A percentile compares a stretch with the other conserved stretches of the same genome.
phyloP scores from a whole-genome alignment of 805 yeast species.

The Saccharomycopsis vini region DNA sequence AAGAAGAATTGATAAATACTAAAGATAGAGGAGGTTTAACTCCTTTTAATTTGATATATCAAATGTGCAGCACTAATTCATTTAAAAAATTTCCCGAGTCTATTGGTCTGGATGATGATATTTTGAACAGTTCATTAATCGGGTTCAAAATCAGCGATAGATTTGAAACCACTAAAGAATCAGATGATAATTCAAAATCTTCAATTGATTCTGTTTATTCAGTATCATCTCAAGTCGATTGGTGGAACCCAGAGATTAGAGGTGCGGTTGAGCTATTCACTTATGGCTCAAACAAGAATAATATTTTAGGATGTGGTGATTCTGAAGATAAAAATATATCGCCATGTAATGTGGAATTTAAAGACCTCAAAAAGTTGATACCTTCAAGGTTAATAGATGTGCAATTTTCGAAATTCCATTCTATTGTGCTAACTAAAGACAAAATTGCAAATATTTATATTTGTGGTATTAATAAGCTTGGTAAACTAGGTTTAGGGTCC shows the following conservation, averaged over 20 bases:
- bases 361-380: slow-evolving; percentile 23
- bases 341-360: slow-evolving; percentile 33
- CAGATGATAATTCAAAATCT: too few relatives aligned
- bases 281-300: slow-evolving; percentile 55
- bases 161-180: too few relatives aligned
- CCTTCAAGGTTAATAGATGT: slow-evolving; percentile 27
- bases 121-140: background rate
- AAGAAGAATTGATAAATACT: slow-evolving; percentile 34
- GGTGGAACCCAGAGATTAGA: slow-evolving; percentile 36
- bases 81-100: slow-evolving; percentile 36
- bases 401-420: slow-evolving; percentile 55
- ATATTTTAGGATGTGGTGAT: slow-evolving; percentile 60
- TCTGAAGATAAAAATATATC: slow-evolving; percentile 39
- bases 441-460: slow-evolving; percentile 38
- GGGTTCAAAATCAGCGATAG: slow-evolving; percentile 5
- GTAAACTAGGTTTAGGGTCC: slow-evolving; percentile 57
- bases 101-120: slow-evolving; percentile 20
- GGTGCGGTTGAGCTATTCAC: slow-evolving; percentile 54
- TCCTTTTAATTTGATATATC: slow-evolving; percentile 56
- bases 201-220: too few relatives aligned
- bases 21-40: slow-evolving; percentile 66
- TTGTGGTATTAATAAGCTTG: slow-evolving; percentile 62
- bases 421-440: slow-evolving; percentile 48
- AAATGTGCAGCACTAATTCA: slow-evolving; percentile 36
- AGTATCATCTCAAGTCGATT: background rate